Evolutionary conservation across 2,329 filamentous ascomycete genomes (phyloP).

Genomic region (Fusarium musae): DNA sequence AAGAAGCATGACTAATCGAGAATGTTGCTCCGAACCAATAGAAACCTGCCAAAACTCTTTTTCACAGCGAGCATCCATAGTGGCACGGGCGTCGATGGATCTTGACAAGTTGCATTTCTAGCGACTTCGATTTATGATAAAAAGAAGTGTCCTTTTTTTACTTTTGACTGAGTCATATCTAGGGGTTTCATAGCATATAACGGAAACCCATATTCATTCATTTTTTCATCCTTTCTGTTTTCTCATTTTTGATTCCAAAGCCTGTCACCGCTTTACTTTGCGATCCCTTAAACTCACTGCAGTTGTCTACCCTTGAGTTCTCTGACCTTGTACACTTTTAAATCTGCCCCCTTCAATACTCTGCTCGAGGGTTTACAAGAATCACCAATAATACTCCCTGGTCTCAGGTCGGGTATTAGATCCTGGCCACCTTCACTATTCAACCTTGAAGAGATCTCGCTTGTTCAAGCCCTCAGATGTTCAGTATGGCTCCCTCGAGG

Average conservation of each 20-base stretch:
- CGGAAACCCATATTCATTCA: neutral
- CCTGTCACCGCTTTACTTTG: neutral
- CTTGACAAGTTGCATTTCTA: constrained; percentile 47
- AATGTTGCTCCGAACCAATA: constrained; percentile 22
- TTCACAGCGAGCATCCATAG: constrained; percentile 8
- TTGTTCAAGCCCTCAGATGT: neutral
- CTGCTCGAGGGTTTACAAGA: neutral
- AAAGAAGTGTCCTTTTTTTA: constrained; percentile 42
- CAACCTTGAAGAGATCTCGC: neutral
- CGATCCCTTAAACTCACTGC: constrained; percentile 7
- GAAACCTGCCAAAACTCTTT: constrained; percentile 34
- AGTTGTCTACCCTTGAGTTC: neutral
- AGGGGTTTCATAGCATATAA: constrained; percentile 1
- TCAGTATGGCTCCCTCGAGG: constrained; percentile 42
- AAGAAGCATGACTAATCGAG: constrained; percentile 33
- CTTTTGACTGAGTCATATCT: constrained; percentile 38
- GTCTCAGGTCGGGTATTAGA: neutral
- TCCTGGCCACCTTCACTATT: neutral
- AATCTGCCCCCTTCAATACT: constrained; percentile 11
- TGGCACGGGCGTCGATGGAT: constrained; percentile 16
- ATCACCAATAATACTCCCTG: constrained; percentile 9
- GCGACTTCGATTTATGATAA: constrained; percentile 40
- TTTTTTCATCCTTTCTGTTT: neutral
- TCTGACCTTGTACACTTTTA: neutral
- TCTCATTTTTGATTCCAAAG: neutral